These are phyloP conservation scores for Apium graveolens DNA, from an alignment of 129 eudicot species.

Conservation along the genomic window DNA sequence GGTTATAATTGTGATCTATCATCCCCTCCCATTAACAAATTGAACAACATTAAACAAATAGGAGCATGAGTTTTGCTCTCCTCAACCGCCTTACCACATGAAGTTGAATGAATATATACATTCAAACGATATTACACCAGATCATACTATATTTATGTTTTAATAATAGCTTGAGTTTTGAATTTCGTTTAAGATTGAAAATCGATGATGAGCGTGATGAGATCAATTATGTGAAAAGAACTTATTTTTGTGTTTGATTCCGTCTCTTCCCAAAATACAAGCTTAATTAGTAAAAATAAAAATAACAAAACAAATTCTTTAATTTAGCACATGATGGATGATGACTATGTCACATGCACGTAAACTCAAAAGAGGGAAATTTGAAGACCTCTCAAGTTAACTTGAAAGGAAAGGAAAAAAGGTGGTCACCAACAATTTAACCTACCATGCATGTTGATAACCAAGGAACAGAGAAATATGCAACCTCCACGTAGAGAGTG, in stretches of 20 bases:
- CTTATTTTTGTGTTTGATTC: no score
- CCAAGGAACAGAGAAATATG: constrained; percentile 25
- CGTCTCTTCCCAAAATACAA: no score
- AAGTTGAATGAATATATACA: neutral
- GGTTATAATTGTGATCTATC: neutral
- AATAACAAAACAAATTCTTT: no score
- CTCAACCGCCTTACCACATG: neutral
- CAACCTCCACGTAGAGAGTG: constrained; percentile 4
- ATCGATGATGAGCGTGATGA: no score
- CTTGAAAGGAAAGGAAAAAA: neutral
- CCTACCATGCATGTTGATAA: constrained; percentile 32
- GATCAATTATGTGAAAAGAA: no score
- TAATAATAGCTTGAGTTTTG: no score
- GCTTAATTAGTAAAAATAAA: no score
- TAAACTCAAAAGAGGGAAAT: neutral
- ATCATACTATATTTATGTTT: neutral
- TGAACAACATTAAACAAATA: neutral
- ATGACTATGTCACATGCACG: neutral
- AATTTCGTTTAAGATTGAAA: no score
- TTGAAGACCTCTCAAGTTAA: neutral
- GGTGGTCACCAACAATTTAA: constrained; percentile 31
- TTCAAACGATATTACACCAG: neutral
- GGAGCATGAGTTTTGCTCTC: neutral
- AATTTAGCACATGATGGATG: no score
- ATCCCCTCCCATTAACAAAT: neutral